phyloP scores from a whole-genome alignment of 1,284 basidiomycete genomes.

The Microbotryomycetes sp. region DNA sequence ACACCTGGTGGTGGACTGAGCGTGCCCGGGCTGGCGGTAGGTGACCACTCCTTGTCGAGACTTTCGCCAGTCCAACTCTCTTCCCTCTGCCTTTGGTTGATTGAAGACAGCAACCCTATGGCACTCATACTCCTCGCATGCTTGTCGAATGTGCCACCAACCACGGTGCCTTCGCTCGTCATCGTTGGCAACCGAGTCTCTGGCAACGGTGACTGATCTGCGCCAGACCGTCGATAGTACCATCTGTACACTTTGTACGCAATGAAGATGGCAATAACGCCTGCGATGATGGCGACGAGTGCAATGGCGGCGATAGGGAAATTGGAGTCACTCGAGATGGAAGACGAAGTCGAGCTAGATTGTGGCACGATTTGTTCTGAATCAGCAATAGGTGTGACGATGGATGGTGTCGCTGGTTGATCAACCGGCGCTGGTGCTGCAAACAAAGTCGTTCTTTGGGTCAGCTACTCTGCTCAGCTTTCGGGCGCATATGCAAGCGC shows the following conservation, averaged over 20 bases:
- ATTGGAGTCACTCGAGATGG: conserved; percentile 7
- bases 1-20: background rate
- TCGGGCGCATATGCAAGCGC: too few species aligned
- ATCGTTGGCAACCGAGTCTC: conserved; percentile 1
- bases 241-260: conserved; percentile 30
- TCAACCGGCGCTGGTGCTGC: too few species aligned
- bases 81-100: conserved; percentile 4
- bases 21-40: background rate
- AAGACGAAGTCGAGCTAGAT: background rate
- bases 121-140: conserved; percentile 18
- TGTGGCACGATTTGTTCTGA: background rate
- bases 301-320: conserved; percentile 33
- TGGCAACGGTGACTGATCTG: background rate
- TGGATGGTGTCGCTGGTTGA: background rate
- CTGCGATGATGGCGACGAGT: conserved; percentile 27
- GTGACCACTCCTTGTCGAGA: conserved; percentile 7
- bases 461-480: too few species aligned
- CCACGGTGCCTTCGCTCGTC: background rate
- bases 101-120: conserved; percentile 3
- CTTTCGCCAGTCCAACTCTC: conserved; percentile 26
- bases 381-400: background rate
- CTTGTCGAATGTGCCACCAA: background rate
- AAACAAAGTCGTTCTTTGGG: too few species aligned
- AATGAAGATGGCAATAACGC: conserved; percentile 16
- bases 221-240: background rate